phyloP scores from a whole-genome alignment of 2,329 filamentous ascomycete species.

The Neoscytalidium dimidiatum region DNA sequence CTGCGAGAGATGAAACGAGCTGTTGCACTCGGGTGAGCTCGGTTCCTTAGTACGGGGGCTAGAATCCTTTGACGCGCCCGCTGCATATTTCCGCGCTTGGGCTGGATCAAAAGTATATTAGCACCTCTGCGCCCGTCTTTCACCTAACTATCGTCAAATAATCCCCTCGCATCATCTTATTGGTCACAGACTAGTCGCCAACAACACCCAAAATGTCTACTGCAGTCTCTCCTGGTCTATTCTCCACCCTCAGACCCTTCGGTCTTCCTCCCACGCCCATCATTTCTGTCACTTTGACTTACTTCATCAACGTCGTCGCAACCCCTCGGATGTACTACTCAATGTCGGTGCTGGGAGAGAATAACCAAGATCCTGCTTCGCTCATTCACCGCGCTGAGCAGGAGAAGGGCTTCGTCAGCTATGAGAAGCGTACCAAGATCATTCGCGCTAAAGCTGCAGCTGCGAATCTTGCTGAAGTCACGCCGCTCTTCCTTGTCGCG shows the following conservation, averaged over 20 bases:
- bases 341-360: background rate
- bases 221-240: background rate
- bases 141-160: background rate
- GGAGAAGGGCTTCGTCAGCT: conserved; percentile 12
- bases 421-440: conserved; percentile 9
- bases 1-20: too few relatives aligned
- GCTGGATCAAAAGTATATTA: too few relatives aligned
- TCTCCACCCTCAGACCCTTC: conserved; percentile 10
- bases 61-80: too few relatives aligned
- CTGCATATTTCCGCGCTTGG: too few relatives aligned
- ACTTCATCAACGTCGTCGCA: conserved; percentile 11
- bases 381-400: background rate
- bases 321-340: conserved; percentile 16
- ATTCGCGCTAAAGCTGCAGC: conserved; percentile 7
- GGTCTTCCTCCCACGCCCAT: conserved; percentile 11
- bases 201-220: background rate
- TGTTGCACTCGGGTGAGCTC: too few relatives aligned
- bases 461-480: background rate
- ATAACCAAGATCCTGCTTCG: conserved; percentile 6
- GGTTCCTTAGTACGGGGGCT: too few relatives aligned
- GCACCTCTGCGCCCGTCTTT: too few relatives aligned
- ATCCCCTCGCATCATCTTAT: background rate
- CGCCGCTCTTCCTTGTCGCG: conserved; percentile 13
- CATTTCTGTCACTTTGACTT: conserved; percentile 6
- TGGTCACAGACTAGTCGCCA: background rate